Percentiles rank a stretch among this genome's conserved stretches.
Evolutionary conservation across 768 basidiomycete species (phyloP).

Genomic region (Lanmaoa pseudosensibilis): DNA sequence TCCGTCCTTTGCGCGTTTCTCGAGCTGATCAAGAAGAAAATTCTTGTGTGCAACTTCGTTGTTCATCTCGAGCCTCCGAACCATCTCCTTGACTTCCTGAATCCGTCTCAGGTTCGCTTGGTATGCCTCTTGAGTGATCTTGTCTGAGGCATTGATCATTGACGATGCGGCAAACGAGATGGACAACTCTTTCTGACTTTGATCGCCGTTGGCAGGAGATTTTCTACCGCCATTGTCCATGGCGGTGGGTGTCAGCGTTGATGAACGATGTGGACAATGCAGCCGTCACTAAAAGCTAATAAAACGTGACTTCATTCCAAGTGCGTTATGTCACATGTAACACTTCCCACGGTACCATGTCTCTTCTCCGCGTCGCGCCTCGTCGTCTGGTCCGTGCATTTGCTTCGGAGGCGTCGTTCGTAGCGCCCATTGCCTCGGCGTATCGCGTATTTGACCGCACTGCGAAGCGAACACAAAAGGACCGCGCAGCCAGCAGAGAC

Average conservation of each 20-base stretch:
- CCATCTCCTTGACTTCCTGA: conserved; percentile 32
- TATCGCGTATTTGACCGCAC: conserved; percentile 87
- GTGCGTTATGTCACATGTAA: conserved; percentile 20
- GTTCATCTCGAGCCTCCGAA: conserved; percentile 31
- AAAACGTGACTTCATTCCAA: neutral
- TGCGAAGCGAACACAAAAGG: conserved; percentile 74
- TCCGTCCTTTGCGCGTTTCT: conserved; percentile 42
- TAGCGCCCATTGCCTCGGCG: conserved; percentile 42
- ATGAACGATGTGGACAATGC: neutral
- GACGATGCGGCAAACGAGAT: conserved; percentile 25
- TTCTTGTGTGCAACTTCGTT: conserved; percentile 44
- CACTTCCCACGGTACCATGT: conserved; percentile 19
- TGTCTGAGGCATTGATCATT: conserved; percentile 25
- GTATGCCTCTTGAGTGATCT: conserved; percentile 22
- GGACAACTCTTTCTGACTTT: conserved; percentile 8
- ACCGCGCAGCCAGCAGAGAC: conserved; percentile 63
- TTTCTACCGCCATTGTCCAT: conserved; percentile 18
- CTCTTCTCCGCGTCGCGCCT: conserved; percentile 3
- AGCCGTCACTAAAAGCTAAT: too few relatives aligned
- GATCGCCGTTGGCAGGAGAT: conserved; percentile 5
- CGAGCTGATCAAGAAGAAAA: conserved; percentile 35
- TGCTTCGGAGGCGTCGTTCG: conserved; percentile 47
- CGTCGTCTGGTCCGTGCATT: conserved; percentile 38
- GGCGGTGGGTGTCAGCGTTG: conserved; percentile 1
- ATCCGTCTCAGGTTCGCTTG: conserved; percentile 26